A percentile compares a stretch with the other conserved stretches of the same genome.
These are phyloP conservation scores for Lipomyces oligophaga DNA, from an alignment of 805 yeast species.

Conservation along the genomic window DNA sequence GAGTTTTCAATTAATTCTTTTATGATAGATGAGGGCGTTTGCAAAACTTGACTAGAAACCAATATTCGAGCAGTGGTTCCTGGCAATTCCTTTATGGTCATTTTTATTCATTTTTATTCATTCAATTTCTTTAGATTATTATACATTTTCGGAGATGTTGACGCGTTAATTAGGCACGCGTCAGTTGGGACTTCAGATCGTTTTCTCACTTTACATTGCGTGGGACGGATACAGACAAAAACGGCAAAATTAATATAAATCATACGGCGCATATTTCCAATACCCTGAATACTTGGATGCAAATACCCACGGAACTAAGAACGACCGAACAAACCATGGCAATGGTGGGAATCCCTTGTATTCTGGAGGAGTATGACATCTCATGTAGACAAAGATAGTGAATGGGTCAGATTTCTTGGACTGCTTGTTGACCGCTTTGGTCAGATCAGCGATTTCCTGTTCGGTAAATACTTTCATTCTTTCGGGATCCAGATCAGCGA, in stretches of 20 bases:
- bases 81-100: conserved; percentile 12
- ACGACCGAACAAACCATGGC: conserved; percentile 12
- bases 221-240: too few species aligned
- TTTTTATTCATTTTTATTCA: too few species aligned
- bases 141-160: too few species aligned
- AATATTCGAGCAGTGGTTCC: conserved; percentile 21
- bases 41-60: conserved; percentile 18
- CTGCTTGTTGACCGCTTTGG: conserved; percentile 1
- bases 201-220: too few species aligned
- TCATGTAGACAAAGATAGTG: conserved; percentile 3
- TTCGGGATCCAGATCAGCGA: conserved; percentile 13
- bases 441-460: conserved; percentile 5
- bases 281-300: conserved; percentile 8
- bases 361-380: conserved; percentile 16
- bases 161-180: too few species aligned
- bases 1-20: conserved; percentile 32
- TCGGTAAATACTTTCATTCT: conserved; percentile 2
- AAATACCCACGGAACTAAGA: conserved; percentile 13
- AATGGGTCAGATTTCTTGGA: conserved; percentile 8
- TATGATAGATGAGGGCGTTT: conserved; percentile 16
- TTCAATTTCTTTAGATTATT: too few species aligned
- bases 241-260: neutral
- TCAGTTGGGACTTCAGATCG: too few species aligned
- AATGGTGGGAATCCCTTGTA: conserved; percentile 9
- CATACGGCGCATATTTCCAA: conserved; percentile 18